phyloP scores from a whole-genome alignment of 805 yeast genomes.

The Yarrowia sp. region DNA sequence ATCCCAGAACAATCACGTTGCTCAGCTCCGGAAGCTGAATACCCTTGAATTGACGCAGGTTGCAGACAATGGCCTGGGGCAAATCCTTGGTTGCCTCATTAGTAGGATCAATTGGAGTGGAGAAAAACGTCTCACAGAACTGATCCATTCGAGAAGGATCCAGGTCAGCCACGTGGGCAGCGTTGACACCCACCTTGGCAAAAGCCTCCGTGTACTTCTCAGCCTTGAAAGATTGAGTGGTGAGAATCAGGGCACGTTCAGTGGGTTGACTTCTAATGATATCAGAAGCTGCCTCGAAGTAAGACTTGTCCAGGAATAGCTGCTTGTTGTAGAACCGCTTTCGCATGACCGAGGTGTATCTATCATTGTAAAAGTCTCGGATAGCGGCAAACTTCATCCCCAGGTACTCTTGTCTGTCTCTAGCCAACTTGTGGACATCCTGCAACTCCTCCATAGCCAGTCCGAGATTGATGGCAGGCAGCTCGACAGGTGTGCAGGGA shows the following conservation, averaged over 20 bases:
- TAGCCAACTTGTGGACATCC: neutral
- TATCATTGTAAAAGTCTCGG: conserved; percentile 29
- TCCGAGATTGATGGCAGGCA: conserved; percentile 10
- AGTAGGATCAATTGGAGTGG: conserved; percentile 12
- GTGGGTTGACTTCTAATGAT: conserved; percentile 6
- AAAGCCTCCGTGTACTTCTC: conserved; percentile 33
- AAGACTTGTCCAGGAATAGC: conserved; percentile 6
- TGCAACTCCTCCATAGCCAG: conserved; percentile 28
- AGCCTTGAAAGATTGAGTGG: conserved; percentile 28
- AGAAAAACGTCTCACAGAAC: conserved; percentile 13
- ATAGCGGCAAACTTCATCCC: conserved; percentile 26
- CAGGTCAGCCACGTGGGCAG: conserved; percentile 32
- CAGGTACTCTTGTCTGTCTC: conserved; percentile 14
- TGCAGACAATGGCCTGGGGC: conserved; percentile 35
- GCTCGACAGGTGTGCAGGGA: neutral
- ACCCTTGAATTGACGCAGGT: conserved; percentile 17
- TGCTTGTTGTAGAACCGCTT: conserved; percentile 27
- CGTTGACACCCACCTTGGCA: conserved; percentile 16
- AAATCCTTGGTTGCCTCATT: conserved; percentile 20
- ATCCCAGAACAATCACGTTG: conserved; percentile 29
- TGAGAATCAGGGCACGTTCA: conserved; percentile 18
- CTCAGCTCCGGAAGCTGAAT: conserved; percentile 11
- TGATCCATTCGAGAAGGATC: conserved; percentile 22
- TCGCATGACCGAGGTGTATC: conserved; percentile 23
- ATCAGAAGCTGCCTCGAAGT: conserved; percentile 30